Percentiles rank a stretch among this genome's conserved stretches.
These are phyloP conservation scores for Penicillium nordicum DNA, from an alignment of 2,329 filamentous ascomycete species.

Conservation along the genomic window DNA sequence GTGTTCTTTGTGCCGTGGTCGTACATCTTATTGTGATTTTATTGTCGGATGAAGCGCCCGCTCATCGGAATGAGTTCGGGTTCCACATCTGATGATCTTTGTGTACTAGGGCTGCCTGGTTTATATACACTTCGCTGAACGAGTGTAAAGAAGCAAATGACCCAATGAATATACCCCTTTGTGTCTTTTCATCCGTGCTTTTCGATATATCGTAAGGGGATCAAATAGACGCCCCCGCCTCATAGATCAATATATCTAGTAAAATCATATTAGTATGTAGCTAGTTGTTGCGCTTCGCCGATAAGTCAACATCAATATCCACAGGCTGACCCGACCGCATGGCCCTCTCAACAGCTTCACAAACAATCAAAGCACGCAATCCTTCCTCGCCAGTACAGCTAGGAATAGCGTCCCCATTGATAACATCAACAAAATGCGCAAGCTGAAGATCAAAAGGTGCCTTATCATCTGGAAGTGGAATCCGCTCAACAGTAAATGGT, in stretches of 20 bases:
- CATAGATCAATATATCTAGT: not conserved
- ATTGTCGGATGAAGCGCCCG: not conserved
- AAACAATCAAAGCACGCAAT: slow-evolving; percentile 52
- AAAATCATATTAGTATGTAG: not conserved
- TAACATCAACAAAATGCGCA: slow-evolving; percentile 50
- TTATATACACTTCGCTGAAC: not conserved
- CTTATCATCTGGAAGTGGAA: slow-evolving; percentile 27
- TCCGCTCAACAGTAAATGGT: slow-evolving; percentile 32
- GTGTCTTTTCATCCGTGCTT: not conserved
- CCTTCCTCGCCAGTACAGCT: slow-evolving; percentile 51
- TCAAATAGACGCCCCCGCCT: not conserved
- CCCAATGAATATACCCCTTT: not conserved
- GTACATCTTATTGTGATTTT: not conserved
- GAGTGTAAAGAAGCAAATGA: slow-evolving; percentile 1
- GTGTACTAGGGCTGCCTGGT: not conserved
- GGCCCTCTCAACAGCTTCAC: slow-evolving; percentile 50
- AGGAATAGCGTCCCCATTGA: slow-evolving; percentile 43
- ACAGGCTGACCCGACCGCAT: slow-evolving; percentile 40
- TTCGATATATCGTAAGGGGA: not conserved
- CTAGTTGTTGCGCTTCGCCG: slow-evolving; percentile 2
- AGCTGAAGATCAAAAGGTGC: slow-evolving; percentile 54
- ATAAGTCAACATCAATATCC: slow-evolving; percentile 25
- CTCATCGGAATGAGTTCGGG: not conserved
- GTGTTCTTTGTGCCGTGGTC: not conserved
- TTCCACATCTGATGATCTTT: not conserved